phyloP scores from a whole-genome alignment of 192 early-diverging fungal genomes.

The Spizellomyces sp. region DNA sequence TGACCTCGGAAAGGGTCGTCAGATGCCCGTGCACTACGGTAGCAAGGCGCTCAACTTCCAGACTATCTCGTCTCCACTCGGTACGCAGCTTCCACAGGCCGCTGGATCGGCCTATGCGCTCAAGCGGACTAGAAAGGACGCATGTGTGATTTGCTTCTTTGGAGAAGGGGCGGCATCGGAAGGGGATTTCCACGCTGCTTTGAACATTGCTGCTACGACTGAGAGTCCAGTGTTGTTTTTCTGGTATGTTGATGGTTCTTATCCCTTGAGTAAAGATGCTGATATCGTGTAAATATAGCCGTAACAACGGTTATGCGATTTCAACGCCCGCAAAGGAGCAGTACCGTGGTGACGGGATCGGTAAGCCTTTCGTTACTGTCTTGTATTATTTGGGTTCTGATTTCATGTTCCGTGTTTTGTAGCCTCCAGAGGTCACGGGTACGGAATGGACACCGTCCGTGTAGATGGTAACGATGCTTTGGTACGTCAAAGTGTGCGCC shows the following conservation, averaged over 20 bases:
- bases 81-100: conserved; percentile 98
- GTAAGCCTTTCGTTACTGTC: conserved; percentile 17
- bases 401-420: background rate
- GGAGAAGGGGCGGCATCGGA: conserved; percentile 96
- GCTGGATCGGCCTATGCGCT: conserved; percentile 93
- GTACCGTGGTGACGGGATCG: conserved; percentile 96
- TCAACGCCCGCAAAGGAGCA: conserved; percentile 94
- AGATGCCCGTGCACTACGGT: conserved; percentile 99
- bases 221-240: conserved; percentile 92
- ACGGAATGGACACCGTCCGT: conserved; percentile 95
- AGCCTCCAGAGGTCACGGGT: conserved; percentile 91
- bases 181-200: conserved; percentile 96
- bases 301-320: conserved; percentile 99
- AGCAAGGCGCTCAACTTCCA: conserved; percentile 84
- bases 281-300: conserved; percentile 45
- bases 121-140: conserved; percentile 77
- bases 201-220: conserved; percentile 96
- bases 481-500: conserved; percentile 21
- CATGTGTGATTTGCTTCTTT: conserved; percentile 92
- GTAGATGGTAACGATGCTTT: conserved; percentile 98
- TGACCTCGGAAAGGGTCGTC: conserved; percentile 92
- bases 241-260: conserved; percentile 56
- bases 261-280: background rate
- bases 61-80: conserved; percentile 95
- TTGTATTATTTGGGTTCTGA: background rate